Evolutionary conservation across 2,329 filamentous ascomycete genomes (phyloP), one percentile per base, ranked within the genome.

Genomic region (Chalaropsis ovoidea): DNA sequence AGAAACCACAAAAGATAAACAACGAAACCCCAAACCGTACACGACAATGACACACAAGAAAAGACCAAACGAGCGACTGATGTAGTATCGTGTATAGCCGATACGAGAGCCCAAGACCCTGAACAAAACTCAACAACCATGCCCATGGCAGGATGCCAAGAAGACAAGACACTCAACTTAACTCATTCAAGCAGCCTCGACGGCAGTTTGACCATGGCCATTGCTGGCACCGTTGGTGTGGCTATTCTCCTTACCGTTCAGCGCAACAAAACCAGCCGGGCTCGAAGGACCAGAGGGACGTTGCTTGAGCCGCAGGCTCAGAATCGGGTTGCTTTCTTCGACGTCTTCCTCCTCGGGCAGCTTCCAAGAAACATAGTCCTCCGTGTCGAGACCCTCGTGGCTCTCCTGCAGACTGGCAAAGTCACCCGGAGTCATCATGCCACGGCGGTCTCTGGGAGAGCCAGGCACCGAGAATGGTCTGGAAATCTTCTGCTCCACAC

Each of bases 371-470:
- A 97, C 90, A 75, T 99, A 97, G 74, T 99, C 94, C 77, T 99
- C 94, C 0, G 94, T 97, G 77, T 82, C 94, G 70, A 99, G 78
- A 0, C 93, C 92, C 75, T 99, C 94, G 54, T 88, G 87, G 56
- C 91, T 90, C 76, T 99, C 94, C 76, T 97, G 94, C 65, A 99
- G 79, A 70, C 90, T 96, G 35, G 91, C 94, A 80, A 97, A 97
- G 76, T 99, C 94, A 60, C 94, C 94, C 7, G 94, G 94, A 0
- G 94, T 99, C 94, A 99, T 97, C 91, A 96, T 96, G 64, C 94
- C 94, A 54, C 87, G 87, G 42, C 91, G 84, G 74, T 96, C 92
- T 68, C 92, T 83, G 10, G 94, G 94, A 19, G 91, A 96, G 8
- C 94, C 94, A 1, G 94, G 94, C 62, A 95, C 91, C 2, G 91